Evolutionary conservation across 768 basidiomycete genomes (phyloP).

Genomic region (Psilocybe tampanensis): DNA sequence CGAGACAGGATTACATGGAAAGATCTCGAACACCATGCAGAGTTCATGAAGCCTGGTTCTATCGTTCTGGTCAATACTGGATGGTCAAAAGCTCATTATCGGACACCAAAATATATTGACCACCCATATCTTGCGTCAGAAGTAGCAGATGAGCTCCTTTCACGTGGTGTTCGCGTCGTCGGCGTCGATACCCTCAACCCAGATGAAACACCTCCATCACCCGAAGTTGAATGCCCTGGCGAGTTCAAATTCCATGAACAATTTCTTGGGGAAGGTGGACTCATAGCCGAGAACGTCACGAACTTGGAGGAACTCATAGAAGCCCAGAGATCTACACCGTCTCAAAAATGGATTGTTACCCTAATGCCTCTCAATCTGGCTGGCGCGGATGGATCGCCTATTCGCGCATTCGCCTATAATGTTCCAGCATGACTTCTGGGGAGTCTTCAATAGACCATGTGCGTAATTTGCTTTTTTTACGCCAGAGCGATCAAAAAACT

Average conservation of each 20-base stretch:
- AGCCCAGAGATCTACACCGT: background rate
- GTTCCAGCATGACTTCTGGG: background rate
- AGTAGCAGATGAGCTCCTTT: conserved; percentile 51
- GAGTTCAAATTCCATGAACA: conserved; percentile 59
- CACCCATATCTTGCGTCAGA: conserved; percentile 65
- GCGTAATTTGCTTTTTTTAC: background rate
- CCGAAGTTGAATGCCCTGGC: conserved; percentile 29
- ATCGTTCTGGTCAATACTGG: conserved; percentile 64
- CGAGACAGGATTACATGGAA: conserved; percentile 61
- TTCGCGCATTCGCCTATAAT: conserved; percentile 65
- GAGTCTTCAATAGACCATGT: background rate
- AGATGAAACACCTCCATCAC: conserved; percentile 56
- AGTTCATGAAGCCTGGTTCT: conserved; percentile 38
- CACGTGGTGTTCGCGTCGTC: conserved; percentile 55
- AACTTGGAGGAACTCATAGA: conserved; percentile 47
- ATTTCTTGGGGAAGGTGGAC: conserved; percentile 59
- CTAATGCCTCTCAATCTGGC: conserved; percentile 61
- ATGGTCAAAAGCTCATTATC: conserved; percentile 61
- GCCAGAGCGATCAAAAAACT: background rate
- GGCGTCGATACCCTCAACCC: conserved; percentile 70
- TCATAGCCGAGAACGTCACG: conserved; percentile 74
- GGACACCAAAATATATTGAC: conserved; percentile 49
- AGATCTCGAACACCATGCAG: conserved; percentile 39
- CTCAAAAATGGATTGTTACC: conserved; percentile 44
- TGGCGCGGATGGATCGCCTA: conserved; percentile 67